Percentiles rank a stretch among this genome's conserved stretches.
Conservation (phyloP, 139 green algal genomes). For the Chlorella sp. region DNA sequence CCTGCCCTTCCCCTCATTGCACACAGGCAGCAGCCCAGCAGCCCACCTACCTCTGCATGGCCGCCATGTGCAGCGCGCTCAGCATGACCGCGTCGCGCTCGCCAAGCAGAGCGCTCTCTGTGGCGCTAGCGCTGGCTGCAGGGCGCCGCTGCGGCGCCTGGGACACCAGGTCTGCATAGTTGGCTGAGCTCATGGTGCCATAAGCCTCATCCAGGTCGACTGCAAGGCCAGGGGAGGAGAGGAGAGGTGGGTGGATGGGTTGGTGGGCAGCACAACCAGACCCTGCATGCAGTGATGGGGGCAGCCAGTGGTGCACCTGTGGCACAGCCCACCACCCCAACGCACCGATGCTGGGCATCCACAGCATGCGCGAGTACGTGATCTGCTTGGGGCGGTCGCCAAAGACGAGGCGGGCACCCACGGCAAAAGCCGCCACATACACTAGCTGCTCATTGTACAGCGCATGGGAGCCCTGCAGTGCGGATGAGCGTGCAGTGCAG, state of each 20-base stretch:
- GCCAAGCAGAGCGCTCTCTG: conserved; percentile 41
- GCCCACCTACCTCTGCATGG: not conserved
- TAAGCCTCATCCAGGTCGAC: conserved; percentile 42
- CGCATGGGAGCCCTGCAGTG: not conserved
- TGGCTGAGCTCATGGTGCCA: conserved; percentile 34
- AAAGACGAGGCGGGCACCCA: conserved; percentile 68
- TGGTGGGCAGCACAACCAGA: not conserved
- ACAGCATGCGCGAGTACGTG: conserved; percentile 65
- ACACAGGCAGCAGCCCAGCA: too few relatives aligned
- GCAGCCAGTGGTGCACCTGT: too few relatives aligned
- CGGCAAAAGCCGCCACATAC: conserved; percentile 78
- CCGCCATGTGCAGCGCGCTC: conserved; percentile 33
- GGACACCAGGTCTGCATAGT: conserved; percentile 46
- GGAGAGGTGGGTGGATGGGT: not conserved
- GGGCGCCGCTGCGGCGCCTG: not conserved
- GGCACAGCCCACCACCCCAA: not conserved
- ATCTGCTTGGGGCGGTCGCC: conserved; percentile 82
- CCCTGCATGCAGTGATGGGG: too few relatives aligned
- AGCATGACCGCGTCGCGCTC: conserved; percentile 49
- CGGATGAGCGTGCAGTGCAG: too few relatives aligned
- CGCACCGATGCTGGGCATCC: conserved; percentile 30
- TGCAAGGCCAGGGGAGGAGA: not conserved
- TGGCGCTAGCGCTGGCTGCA: not conserved
- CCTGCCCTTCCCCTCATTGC: too few relatives aligned
- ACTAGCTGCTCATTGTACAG: conserved; percentile 82